These are phyloP conservation scores for Fonsecaea multimorphosa DNA, from an alignment of 2,329 filamentous ascomycete genomes.

Conservation along the genomic window DNA sequence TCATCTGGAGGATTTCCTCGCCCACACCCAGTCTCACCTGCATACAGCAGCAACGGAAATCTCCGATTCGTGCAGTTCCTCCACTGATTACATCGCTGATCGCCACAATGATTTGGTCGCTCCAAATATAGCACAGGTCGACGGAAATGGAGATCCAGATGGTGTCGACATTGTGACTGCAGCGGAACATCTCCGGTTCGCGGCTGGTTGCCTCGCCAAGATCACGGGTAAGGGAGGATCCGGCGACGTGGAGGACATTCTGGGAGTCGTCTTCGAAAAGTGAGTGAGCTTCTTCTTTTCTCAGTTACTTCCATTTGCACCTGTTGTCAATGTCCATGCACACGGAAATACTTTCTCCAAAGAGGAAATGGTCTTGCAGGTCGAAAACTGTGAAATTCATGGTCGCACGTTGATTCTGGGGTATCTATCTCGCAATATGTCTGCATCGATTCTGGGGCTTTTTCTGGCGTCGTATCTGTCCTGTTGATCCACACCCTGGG, in stretches of 20 bases:
- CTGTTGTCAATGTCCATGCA: neutral
- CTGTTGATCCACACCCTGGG: constrained; percentile 25
- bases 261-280: constrained; percentile 98
- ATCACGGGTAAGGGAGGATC: constrained; percentile 86
- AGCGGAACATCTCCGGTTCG: constrained; percentile 83
- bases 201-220: constrained; percentile 77
- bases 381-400: constrained; percentile 3
- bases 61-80: constrained; percentile 20
- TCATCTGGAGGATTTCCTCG: constrained; percentile 79
- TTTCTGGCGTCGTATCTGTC: constrained; percentile 13
- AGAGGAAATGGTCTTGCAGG: constrained; percentile 17
- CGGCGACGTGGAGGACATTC: constrained; percentile 88
- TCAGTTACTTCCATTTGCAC: constrained; percentile 12
- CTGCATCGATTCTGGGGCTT: constrained; percentile 10
- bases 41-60: constrained; percentile 24
- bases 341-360: neutral
- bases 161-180: constrained; percentile 81
- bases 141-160: constrained; percentile 2
- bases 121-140: constrained; percentile 16
- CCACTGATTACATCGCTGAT: constrained; percentile 18
- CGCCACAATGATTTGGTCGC: constrained; percentile 36
- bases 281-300: constrained; percentile 56
- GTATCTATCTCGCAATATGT: constrained; percentile 18
- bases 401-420: constrained; percentile 21
- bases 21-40: constrained; percentile 55